Evolutionary conservation across 176 grass and related monocot species (phyloP).

Genomic region (Oryza meridionalis): DNA sequence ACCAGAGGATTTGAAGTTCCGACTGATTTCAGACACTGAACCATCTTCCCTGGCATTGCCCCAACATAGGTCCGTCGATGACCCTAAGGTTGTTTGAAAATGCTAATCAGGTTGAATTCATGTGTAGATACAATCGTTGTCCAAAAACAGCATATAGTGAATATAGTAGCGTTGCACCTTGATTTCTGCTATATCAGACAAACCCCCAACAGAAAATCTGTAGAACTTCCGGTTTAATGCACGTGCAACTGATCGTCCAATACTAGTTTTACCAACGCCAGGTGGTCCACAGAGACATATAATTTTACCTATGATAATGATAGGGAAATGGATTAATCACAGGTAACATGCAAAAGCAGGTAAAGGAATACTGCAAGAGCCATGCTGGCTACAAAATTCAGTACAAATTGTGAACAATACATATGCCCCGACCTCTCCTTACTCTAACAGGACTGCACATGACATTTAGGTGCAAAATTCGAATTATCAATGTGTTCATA

Average conservation of each 20-base stretch:
- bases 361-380: neutral
- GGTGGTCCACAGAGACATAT: conserved; percentile 98
- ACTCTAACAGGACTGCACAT: neutral
- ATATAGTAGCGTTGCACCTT: conserved; percentile 57
- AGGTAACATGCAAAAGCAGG: neutral
- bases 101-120: neutral
- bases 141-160: conserved; percentile 15
- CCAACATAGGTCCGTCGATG: conserved; percentile 97
- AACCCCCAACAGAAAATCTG: conserved; percentile 97
- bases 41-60: conserved; percentile 99
- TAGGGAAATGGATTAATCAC: conserved; percentile 10
- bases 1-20: conserved; percentile 95
- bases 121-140: neutral
- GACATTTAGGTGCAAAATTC: neutral
- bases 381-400: conserved; percentile 39
- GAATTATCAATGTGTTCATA: conserved; percentile 1
- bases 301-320: conserved; percentile 80
- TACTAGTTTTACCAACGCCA: conserved; percentile 99
- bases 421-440: conserved; percentile 17
- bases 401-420: neutral
- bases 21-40: conserved; percentile 94
- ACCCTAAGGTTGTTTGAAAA: conserved; percentile 52
- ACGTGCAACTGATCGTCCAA: conserved; percentile 95
- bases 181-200: conserved; percentile 99
- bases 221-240: conserved; percentile 91